Conservation (phyloP, 202 grass and related monocot species). For the Dendrocalamus latiflorus region DNA sequence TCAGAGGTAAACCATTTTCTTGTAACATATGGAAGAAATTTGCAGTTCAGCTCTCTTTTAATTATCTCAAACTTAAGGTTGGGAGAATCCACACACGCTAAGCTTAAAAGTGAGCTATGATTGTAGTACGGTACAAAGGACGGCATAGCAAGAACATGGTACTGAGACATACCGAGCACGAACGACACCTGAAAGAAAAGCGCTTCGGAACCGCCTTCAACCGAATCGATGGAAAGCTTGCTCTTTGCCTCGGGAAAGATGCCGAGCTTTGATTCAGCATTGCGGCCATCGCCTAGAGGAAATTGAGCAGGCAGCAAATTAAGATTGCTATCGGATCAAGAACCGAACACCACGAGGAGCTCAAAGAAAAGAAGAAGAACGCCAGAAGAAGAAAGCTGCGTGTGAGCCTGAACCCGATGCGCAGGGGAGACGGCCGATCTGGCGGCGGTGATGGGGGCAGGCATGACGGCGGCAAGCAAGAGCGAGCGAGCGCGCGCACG, state of each 20-base stretch:
- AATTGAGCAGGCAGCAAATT: not conserved
- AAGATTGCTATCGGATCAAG: not conserved
- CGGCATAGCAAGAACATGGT: not conserved
- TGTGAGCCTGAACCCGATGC: not conserved
- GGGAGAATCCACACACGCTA: not conserved
- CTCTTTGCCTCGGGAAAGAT: slow-evolving; percentile 29
- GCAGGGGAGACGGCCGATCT: slow-evolving; percentile 9
- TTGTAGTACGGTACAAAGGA: not conserved
- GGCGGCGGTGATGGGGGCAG: not conserved
- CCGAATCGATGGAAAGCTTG: slow-evolving; percentile 29
- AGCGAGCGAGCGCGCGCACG: too few species aligned
- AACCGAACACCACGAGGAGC: not conserved
- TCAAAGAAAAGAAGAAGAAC: not conserved
- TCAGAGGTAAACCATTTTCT: not conserved
- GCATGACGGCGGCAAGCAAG: not conserved
- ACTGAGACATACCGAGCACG: slow-evolving; percentile 37
- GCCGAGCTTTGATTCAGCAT: slow-evolving; percentile 20
- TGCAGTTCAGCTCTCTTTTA: not conserved
- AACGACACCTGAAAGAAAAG: slow-evolving; percentile 33
- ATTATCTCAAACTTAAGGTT: not conserved
- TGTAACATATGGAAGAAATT: not conserved
- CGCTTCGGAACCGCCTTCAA: slow-evolving; percentile 26
- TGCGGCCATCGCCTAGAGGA: slow-evolving; percentile 7
- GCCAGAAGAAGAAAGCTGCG: not conserved
- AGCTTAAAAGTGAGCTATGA: not conserved